Evolutionary conservation across 2,329 filamentous ascomycete species (phyloP).

Genomic region (Xylariaceae sp.): DNA sequence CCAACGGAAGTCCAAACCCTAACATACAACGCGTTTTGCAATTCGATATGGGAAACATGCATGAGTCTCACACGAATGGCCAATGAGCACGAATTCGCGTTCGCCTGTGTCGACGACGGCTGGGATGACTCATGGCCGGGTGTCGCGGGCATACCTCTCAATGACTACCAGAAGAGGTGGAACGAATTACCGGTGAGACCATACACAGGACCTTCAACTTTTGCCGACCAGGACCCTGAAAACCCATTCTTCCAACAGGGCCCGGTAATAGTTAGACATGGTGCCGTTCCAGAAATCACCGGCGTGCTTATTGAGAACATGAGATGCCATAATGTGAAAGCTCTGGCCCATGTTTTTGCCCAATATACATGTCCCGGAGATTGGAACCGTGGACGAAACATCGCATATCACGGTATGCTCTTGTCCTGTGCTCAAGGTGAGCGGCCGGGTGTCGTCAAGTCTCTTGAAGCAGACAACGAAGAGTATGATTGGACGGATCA

Average conservation of each 20-base stretch:
- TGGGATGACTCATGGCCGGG: not conserved
- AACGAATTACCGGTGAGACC: not conserved
- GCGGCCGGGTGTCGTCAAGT: not conserved
- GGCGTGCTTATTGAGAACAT: not conserved
- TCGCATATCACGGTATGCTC: not conserved
- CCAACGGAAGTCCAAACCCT: not conserved
- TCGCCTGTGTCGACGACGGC: not conserved
- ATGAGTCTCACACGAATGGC: not conserved
- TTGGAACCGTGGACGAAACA: not conserved
- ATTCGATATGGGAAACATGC: not conserved
- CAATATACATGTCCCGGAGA: not conserved
- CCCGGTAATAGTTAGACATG: not conserved
- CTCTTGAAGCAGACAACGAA: too few relatives aligned
- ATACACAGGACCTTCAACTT: not conserved
- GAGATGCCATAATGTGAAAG: not conserved
- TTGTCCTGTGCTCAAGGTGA: not conserved
- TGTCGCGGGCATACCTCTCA: not conserved
- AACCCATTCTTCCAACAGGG: not conserved
- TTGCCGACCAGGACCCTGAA: not conserved
- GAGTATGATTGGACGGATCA: too few relatives aligned
- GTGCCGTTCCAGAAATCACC: not conserved
- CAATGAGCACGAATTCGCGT: not conserved
- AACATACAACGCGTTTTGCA: not conserved
- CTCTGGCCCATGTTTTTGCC: not conserved
- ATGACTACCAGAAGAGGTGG: not conserved